phyloP scores from a whole-genome alignment of 2,329 filamentous ascomycete genomes.

The Dactylellina sp. region DNA sequence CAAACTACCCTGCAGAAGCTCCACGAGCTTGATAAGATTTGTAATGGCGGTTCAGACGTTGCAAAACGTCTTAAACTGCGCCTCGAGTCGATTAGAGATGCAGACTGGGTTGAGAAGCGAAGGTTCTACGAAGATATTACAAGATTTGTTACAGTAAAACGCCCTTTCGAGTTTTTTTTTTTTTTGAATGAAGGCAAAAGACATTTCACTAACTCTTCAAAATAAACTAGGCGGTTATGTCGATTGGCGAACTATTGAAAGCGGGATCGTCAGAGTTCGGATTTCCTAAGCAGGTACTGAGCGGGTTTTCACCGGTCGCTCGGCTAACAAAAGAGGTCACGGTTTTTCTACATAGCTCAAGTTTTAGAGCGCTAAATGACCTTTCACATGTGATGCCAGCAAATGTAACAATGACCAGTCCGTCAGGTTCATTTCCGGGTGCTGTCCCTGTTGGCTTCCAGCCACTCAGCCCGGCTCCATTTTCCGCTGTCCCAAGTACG shows the following conservation, averaged over 20 bases:
- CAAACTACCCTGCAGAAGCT: constrained; percentile 59
- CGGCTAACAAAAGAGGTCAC: constrained; percentile 61
- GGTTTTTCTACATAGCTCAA: constrained; percentile 59
- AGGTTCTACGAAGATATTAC: constrained; percentile 61
- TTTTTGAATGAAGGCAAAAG: not conserved
- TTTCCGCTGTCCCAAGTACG: constrained; percentile 58
- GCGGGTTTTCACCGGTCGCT: constrained; percentile 59
- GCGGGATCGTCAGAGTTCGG: constrained; percentile 59
- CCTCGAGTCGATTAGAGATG: constrained; percentile 59
- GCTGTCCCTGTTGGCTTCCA: constrained; percentile 55
- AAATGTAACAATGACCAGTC: constrained; percentile 16
- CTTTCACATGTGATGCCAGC: constrained; percentile 29
- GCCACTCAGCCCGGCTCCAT: constrained; percentile 58
- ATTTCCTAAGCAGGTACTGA: constrained; percentile 59
- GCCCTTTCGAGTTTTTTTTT: not conserved
- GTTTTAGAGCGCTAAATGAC: constrained; percentile 59
- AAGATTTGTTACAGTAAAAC: constrained; percentile 59
- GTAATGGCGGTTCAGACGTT: constrained; percentile 58
- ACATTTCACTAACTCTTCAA: constrained; percentile 6
- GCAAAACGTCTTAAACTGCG: constrained; percentile 59
- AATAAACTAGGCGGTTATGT: constrained; percentile 58
- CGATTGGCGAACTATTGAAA: constrained; percentile 60
- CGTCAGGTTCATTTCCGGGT: constrained; percentile 28
- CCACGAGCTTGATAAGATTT: constrained; percentile 59
- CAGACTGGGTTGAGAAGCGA: constrained; percentile 58